Percentiles rank a stretch among this genome's conserved stretches.
phyloP scores from a whole-genome alignment of 306 rosid genomes.

The Clitoria ternatea region DNA sequence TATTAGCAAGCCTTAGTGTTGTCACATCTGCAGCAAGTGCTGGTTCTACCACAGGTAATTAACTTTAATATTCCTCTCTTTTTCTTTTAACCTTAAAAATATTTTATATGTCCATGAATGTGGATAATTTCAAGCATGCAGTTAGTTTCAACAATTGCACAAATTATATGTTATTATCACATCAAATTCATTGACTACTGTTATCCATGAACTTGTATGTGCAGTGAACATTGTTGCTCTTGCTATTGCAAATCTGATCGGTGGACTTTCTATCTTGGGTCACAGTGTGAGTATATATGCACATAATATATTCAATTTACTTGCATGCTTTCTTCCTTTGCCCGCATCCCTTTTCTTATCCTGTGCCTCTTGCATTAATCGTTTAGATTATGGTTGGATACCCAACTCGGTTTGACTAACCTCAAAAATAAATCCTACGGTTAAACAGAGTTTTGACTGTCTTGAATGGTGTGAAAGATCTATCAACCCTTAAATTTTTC shows the following conservation, averaged over 20 bases:
- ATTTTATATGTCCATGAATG: no score
- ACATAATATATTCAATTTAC: no score
- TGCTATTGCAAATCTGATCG: conserved; percentile 66
- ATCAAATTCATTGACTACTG: not conserved
- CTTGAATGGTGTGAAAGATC: no score
- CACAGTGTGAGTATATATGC: conserved; percentile 76
- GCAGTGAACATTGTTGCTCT: conserved; percentile 63
- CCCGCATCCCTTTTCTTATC: not conserved
- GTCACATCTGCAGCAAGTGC: conserved; percentile 34
- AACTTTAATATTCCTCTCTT: not conserved
- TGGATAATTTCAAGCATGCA: not conserved
- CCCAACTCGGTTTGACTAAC: no score
- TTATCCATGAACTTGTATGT: not conserved
- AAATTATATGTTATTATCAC: not conserved
- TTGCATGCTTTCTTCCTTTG: no score
- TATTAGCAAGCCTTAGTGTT: conserved; percentile 45
- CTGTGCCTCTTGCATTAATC: not conserved
- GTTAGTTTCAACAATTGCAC: not conserved
- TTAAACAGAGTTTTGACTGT: no score
- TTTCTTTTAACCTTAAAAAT: no score
- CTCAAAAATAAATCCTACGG: no score
- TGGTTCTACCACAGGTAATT: conserved; percentile 18
- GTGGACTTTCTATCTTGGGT: conserved; percentile 60
- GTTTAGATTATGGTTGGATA: no score
- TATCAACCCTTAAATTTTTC: no score